Percentiles rank a stretch among this genome's conserved stretches.
Conservation (phyloP, 257 asterid genomes). For the Scutellaria minor region DNA sequence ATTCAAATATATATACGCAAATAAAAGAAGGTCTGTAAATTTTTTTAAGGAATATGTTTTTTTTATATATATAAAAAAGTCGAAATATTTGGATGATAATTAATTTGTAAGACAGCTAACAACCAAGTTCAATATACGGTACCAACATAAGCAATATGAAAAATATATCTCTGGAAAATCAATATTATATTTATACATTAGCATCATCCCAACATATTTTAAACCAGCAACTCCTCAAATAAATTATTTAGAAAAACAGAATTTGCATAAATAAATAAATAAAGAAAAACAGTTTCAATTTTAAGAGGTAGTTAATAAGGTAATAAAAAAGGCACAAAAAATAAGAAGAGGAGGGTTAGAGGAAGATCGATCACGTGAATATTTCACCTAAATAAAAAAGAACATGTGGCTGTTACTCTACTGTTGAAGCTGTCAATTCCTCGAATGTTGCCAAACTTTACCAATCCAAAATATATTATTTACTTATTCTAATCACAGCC, state of each 20-base stretch:
- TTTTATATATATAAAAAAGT: too few species aligned
- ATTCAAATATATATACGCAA: too few species aligned
- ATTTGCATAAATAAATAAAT: neutral
- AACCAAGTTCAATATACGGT: too few species aligned
- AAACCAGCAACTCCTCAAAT: neutral
- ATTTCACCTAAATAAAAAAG: conserved; percentile 31
- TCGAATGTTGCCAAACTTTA: conserved; percentile 35
- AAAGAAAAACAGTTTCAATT: neutral
- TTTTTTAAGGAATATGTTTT: too few species aligned
- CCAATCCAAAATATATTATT: conserved; percentile 5
- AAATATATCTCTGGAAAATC: too few species aligned
- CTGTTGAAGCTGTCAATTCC: conserved; percentile 39
- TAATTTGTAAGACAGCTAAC: too few species aligned
- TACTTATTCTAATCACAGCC: conserved; percentile 33
- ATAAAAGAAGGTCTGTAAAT: too few species aligned
- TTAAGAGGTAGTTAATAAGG: neutral
- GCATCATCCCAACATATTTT: neutral
- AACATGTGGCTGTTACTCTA: conserved; percentile 40
- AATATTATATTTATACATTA: too few species aligned
- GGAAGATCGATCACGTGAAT: conserved; percentile 39
- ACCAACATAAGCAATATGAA: too few species aligned
- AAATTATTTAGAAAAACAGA: neutral
- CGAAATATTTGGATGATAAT: too few species aligned
- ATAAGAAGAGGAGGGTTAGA: conserved; percentile 12
- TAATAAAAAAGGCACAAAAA: conserved; percentile 21